Evolutionary conservation across 2,329 filamentous ascomycete species (phyloP), one percentile per base, ranked within the genome.

Genomic region (Ramichloridium luteum): DNA sequence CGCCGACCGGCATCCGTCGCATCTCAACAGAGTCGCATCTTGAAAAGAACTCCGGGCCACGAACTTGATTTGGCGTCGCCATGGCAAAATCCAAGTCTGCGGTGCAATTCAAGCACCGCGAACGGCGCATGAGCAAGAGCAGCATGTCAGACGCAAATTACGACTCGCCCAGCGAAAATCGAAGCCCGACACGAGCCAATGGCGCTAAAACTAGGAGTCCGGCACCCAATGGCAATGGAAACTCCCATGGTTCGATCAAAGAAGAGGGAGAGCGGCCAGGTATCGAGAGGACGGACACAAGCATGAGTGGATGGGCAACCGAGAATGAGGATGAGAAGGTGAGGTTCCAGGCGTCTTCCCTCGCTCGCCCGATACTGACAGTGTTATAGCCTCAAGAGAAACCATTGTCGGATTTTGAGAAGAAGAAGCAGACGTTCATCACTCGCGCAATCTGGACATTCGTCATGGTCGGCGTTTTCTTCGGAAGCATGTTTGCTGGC

Each of bases 371-470:
- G n/a, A n/a, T n/a, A n/a, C n/a, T n/a, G n/a, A n/a, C n/a, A n/a
- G n/a, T n/a, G n/a, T n/a, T n/a, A n/a, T n/a, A 23, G 20, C 20
- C 20, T 23, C 20, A 23, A n/a, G 20, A 23, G 20, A 23, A 23
- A n/a, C 20, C 8, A 23, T 23, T 31, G 14, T 48, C 74, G 46
- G 90, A 94, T 40, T 94, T 92, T 58, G 85, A 96, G 56, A 96
- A 96, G 74, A 98, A 98, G 63, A 94, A 93, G 65, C 80, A 85
- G 58, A 93, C 90, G 57, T 96, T 98, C 66, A 81, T 94, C 52
- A 93, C 85, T 23, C 78, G 90, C 51, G 88, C 88, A 33, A 84
- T 94, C 68, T 98, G 90, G 90, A 94, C 84, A 3, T 78, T 98
- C 43, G 78, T 93, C 61, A 98, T 98, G 90, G 93, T 98, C 49